A percentile compares a stretch with the other conserved stretches of the same genome.
phyloP scores from a whole-genome alignment of 805 yeast species.

The Candida railenensis region DNA sequence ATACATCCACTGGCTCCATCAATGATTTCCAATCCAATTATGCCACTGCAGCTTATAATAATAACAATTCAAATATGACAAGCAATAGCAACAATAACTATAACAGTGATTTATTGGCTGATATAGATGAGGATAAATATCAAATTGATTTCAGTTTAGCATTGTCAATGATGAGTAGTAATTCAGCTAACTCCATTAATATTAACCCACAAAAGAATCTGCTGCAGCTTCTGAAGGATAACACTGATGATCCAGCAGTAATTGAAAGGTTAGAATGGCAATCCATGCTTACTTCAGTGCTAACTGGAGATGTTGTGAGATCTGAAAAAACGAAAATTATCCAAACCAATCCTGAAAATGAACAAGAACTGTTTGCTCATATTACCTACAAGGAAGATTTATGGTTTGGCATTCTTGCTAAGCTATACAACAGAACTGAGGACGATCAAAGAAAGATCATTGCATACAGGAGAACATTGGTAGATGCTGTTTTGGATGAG shows the following conservation, averaged over 20 bases:
- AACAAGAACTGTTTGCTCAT: constrained; percentile 49
- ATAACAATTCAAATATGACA: not conserved
- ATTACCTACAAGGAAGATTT: constrained; percentile 65
- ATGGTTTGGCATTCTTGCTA: constrained; percentile 88
- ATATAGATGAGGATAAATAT: constrained; percentile 42
- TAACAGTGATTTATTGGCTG: constrained; percentile 33
- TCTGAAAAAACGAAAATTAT: constrained; percentile 82
- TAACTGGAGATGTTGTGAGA: constrained; percentile 92
- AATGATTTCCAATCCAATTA: constrained; percentile 1
- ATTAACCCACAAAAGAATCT: constrained; percentile 28
- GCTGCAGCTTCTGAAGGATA: constrained; percentile 37
- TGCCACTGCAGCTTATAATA: not conserved
- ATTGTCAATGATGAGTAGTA: constrained; percentile 29
- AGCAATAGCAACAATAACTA: not conserved
- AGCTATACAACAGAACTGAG: constrained; percentile 73
- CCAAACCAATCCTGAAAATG: constrained; percentile 36
- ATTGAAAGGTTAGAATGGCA: constrained; percentile 94
- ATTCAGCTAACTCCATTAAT: constrained; percentile 33
- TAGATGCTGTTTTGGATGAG: constrained; percentile 71
- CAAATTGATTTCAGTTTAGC: constrained; percentile 48
- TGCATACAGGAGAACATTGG: constrained; percentile 65
- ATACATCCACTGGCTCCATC: constrained; percentile 1
- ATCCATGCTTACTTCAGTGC: constrained; percentile 82
- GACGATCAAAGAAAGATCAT: constrained; percentile 75
- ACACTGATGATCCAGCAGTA: constrained; percentile 46